These are phyloP conservation scores for Spergularia bocconei DNA, from an alignment of 148 eudicot genomes.

Conservation along the genomic window DNA sequence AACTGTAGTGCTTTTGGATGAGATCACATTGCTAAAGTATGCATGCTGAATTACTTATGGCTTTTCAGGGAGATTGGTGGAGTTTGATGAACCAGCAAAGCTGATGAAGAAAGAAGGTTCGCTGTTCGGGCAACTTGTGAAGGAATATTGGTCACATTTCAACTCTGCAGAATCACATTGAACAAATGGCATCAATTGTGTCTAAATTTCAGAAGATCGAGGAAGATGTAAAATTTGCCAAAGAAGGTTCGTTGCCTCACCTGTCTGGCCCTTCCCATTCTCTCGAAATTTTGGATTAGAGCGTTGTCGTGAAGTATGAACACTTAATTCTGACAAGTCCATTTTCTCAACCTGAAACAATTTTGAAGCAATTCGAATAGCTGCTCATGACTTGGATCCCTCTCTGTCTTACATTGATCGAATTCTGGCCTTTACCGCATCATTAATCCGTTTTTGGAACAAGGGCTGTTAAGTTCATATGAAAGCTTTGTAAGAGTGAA, in stretches of 20 bases:
- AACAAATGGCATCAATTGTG: constrained; percentile 5
- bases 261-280: neutral
- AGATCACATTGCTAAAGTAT: constrained; percentile 6
- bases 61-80: constrained; percentile 62
- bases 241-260: neutral
- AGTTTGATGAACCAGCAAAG: constrained; percentile 80
- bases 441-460: too few species aligned
- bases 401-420: too few species aligned
- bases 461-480: too few species aligned
- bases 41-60: neutral
- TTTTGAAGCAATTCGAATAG: too few species aligned
- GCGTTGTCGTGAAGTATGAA: too few species aligned
- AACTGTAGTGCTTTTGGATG: neutral
- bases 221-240: neutral
- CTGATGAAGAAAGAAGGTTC: constrained; percentile 70
- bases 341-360: too few species aligned
- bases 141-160: constrained; percentile 89
- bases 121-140: constrained; percentile 71
- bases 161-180: constrained; percentile 51
- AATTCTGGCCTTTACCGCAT: too few species aligned
- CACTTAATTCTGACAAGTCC: too few species aligned
- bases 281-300: neutral
- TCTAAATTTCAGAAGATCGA: neutral
- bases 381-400: too few species aligned
- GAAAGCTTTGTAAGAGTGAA: too few species aligned